A percentile compares a stretch with the other conserved stretches of the same genome.
phyloP scores from a whole-genome alignment of 306 rosid species.

The Rosa lucieae region DNA sequence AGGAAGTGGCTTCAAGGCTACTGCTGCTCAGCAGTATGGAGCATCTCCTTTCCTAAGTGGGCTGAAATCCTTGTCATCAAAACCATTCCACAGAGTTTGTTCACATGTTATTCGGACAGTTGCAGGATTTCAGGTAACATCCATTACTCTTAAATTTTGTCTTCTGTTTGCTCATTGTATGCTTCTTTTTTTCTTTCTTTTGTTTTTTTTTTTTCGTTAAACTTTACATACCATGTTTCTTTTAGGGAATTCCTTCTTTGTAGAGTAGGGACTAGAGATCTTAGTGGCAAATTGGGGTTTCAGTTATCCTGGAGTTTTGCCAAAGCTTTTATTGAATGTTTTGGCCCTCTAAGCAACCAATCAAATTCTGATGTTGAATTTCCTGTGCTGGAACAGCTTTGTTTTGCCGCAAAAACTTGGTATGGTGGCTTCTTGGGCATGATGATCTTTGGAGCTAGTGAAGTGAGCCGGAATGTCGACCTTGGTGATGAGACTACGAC shows the following conservation, averaged over 20 bases:
- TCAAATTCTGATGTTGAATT: not conserved
- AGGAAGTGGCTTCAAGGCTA: conserved; percentile 98
- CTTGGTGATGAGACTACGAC: conserved; percentile 96
- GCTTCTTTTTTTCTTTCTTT: not conserved
- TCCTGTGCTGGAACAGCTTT: conserved; percentile 46
- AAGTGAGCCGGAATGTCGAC: conserved; percentile 95
- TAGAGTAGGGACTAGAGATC: not conserved
- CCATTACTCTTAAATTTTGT: conserved; percentile 1
- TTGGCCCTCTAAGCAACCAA: not conserved
- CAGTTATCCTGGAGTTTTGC: not conserved
- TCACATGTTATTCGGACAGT: conserved; percentile 93
- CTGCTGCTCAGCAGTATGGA: conserved; percentile 98
- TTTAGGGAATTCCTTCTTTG: not conserved
- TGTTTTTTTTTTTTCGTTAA: not conserved
- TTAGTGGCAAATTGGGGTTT: not conserved
- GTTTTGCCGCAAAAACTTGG: conserved; percentile 98
- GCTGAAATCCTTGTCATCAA: conserved; percentile 83
- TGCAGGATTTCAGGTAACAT: conserved; percentile 90
- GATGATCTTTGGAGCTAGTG: conserved; percentile 99
- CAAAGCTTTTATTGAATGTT: not conserved
- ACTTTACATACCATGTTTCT: conserved; percentile 8
- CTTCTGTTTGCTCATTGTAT: not conserved
- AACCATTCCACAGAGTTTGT: conserved; percentile 98
- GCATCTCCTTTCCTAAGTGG: conserved; percentile 97
- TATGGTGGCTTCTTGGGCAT: conserved; percentile 93